Percentiles rank a stretch among this genome's conserved stretches.
These are phyloP conservation scores for Erodium texanum DNA, from an alignment of 441 rosid species.

Conservation along the genomic window DNA sequence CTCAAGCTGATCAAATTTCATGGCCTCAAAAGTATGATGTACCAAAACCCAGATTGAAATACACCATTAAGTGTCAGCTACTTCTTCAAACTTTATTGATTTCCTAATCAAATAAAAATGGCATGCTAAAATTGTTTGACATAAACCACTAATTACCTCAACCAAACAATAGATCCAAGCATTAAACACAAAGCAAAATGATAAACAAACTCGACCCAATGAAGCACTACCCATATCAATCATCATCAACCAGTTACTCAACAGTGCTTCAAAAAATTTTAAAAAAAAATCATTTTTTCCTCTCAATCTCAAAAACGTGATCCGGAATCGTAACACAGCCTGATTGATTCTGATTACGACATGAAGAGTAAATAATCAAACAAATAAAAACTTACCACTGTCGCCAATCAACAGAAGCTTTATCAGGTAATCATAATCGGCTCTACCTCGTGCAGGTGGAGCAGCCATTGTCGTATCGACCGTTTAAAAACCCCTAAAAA, in stretches of 20 bases:
- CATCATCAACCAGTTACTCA: background rate
- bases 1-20: background rate
- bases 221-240: background rate
- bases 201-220: background rate
- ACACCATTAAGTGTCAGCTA: background rate
- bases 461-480: slow-evolving; percentile 41
- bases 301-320: background rate
- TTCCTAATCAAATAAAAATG: background rate
- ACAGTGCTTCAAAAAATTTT: too few relatives aligned
- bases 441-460: slow-evolving; percentile 63
- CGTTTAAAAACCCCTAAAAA: background rate
- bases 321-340: background rate
- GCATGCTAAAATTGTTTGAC: background rate
- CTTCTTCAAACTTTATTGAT: background rate
- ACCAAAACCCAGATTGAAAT: background rate
- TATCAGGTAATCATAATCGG: slow-evolving; percentile 62
- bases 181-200: background rate
- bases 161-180: background rate
- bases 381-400: slow-evolving; percentile 33
- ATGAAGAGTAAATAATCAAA: too few relatives aligned
- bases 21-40: background rate
- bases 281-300: background rate
- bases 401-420: slow-evolving; percentile 68
- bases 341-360: too few relatives aligned
- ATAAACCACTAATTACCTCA: background rate